These are phyloP conservation scores for Aspergillus udagawae DNA, from an alignment of 2,329 filamentous ascomycete genomes.

Conservation along the genomic window DNA sequence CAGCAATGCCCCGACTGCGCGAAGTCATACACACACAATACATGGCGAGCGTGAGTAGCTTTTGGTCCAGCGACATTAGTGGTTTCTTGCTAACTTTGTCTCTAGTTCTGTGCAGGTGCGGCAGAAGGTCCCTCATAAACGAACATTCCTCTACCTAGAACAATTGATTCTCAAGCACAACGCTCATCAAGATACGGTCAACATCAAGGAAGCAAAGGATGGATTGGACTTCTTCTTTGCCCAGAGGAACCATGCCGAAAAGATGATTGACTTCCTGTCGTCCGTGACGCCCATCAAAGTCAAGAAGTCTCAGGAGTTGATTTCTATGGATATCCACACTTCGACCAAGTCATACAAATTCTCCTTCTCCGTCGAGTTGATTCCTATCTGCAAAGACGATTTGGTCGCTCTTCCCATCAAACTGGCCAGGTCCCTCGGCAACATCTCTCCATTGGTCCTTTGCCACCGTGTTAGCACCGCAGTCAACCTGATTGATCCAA, in stretches of 20 bases:
- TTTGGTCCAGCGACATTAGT: neutral
- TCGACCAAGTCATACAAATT: conserved; percentile 93
- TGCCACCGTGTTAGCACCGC: conserved; percentile 87
- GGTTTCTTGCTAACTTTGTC: neutral
- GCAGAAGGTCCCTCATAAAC: conserved; percentile 95
- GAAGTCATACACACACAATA: conserved; percentile 95
- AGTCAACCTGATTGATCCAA: conserved; percentile 83
- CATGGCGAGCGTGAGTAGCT: conserved; percentile 66
- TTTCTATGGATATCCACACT: conserved; percentile 89
- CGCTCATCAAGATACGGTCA: conserved; percentile 89
- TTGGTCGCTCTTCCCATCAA: conserved; percentile 89
- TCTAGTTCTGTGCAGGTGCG: conserved; percentile 74
- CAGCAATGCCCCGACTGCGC: conserved; percentile 94
- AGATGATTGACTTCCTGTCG: conserved; percentile 84
- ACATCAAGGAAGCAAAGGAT: conserved; percentile 95
- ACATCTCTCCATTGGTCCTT: conserved; percentile 79
- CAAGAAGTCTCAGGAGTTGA: conserved; percentile 88
- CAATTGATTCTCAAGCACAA: conserved; percentile 93
- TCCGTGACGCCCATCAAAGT: conserved; percentile 73
- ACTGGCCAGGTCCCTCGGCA: conserved; percentile 79
- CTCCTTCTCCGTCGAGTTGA: conserved; percentile 79
- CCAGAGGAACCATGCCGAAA: conserved; percentile 83
- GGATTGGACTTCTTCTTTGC: conserved; percentile 96
- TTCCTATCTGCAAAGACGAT: conserved; percentile 97
- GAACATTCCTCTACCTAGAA: conserved; percentile 78